These are phyloP conservation scores for Saitozyma podzolica DNA, from an alignment of 768 basidiomycete genomes.

Conservation along the genomic window DNA sequence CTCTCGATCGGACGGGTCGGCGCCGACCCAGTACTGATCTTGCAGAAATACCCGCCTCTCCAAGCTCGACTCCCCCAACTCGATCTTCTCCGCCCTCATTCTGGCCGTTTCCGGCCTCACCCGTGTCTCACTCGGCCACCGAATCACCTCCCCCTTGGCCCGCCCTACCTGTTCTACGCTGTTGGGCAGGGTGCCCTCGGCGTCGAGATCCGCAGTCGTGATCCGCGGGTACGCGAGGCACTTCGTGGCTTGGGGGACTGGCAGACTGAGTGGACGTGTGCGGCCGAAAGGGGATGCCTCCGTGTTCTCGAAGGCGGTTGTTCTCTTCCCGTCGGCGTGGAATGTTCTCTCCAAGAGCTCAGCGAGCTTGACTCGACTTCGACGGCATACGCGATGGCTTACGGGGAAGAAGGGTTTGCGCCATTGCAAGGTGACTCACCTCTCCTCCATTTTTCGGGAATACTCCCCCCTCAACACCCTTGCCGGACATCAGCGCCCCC, in stretches of 20 bases:
- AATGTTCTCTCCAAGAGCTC: slow-evolving; percentile 56
- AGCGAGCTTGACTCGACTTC: slow-evolving; percentile 23
- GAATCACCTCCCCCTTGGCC: slow-evolving; percentile 72
- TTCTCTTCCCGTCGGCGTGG: slow-evolving; percentile 89
- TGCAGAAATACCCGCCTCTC: slow-evolving; percentile 74
- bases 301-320: slow-evolving; percentile 94
- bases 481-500: slow-evolving; percentile 6
- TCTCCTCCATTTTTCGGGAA: slow-evolving; percentile 36
- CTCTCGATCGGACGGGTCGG: not conserved
- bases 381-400: slow-evolving; percentile 27
- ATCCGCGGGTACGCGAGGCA: slow-evolving; percentile 63
- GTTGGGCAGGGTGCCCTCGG: slow-evolving; percentile 93
- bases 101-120: slow-evolving; percentile 91
- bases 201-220: slow-evolving; percentile 71
- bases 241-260: slow-evolving; percentile 72
- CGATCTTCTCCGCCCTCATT: slow-evolving; percentile 81
- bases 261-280: slow-evolving; percentile 71
- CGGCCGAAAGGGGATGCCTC: slow-evolving; percentile 83
- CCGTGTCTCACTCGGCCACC: slow-evolving; percentile 65
- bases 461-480: slow-evolving; percentile 3
- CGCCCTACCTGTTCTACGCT: slow-evolving; percentile 75
- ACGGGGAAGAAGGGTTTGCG: slow-evolving; percentile 24
- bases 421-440: slow-evolving; percentile 26
- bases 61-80: slow-evolving; percentile 81
- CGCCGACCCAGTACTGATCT: not conserved